Base-by-base conservation (phyloP, 306 rosid species). In the Benincasa hispida region DNA sequence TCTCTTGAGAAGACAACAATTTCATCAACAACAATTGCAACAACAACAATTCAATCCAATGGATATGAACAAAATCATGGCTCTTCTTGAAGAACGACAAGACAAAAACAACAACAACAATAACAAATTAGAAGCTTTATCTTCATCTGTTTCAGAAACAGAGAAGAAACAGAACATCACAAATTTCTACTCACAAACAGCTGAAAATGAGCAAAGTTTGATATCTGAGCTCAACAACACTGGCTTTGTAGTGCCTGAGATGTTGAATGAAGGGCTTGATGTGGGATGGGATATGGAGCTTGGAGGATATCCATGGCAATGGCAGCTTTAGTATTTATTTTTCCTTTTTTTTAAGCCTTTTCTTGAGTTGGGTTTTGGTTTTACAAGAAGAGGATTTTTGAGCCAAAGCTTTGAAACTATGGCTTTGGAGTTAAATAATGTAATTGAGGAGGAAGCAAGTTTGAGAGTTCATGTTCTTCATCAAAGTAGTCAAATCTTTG, bases 241-340 rank as follows among this genome's bases (percentile, higher is more conserved):
- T 79, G 83, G 41, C 35, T 62, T 86, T 57, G 79, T 87, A 54
- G 81, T 78, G 47, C 81, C 84, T 27, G 91, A 87, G 70, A 59
- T 84, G 35, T 69, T 76, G 62, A 76, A 65, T 2, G 90, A 89
- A 42, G 94, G 89, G 55, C 39, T 41, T 21, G 27, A 58, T 87
- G 8, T 92, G 88, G 96, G 95, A 91, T 82, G 87, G 90, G 2
- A 14, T 89, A 9, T 92, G 94, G 98, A 91, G 85, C 85, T 66
- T 88, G 87, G 98, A 89, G 79, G 94, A 89, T 78, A 27, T 81
- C 79, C 90, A 90, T 70, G 91, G 84, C 2, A 85, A 74, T 76
- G 81, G 70, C 69, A 61, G 84, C 89, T 47, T 30, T 85, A 91
- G 68, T 87, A 55, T 1, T 12, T 50, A 15, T 50, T 50, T 1